phyloP scores from a whole-genome alignment of 257 asterid genomes.

The Solanum tacnaense region DNA sequence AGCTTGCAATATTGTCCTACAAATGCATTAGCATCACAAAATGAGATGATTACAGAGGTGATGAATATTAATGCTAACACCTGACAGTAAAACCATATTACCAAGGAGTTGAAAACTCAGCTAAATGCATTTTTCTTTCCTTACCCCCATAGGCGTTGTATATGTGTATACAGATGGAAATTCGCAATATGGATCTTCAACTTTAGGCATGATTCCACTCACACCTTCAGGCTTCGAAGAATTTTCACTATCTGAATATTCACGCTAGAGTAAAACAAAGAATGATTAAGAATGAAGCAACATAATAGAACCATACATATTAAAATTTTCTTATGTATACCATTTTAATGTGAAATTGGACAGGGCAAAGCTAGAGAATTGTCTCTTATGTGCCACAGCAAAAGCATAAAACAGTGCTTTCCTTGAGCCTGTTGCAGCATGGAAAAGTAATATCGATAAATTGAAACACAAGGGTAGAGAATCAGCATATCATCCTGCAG shows the following conservation, averaged over 20 bases:
- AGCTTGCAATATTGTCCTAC: conserved; percentile 63
- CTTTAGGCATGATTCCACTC: conserved; percentile 38
- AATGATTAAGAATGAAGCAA: background rate
- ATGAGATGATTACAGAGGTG: background rate
- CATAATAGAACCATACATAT: background rate
- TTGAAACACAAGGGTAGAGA: background rate
- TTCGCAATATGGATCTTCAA: conserved; percentile 35
- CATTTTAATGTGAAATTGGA: background rate
- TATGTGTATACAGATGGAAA: conserved; percentile 18
- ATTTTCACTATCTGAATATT: conserved; percentile 44
- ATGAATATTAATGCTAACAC: background rate
- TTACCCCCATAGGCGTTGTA: conserved; percentile 30
- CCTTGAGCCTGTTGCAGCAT: background rate
- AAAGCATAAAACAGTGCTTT: background rate
- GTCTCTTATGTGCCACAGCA: background rate
- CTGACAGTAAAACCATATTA: background rate
- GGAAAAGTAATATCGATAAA: background rate
- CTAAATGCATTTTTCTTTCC: background rate
- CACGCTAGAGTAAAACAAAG: conserved; percentile 20
- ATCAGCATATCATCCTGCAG: background rate
- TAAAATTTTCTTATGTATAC: background rate
- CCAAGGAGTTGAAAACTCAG: background rate
- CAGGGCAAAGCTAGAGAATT: background rate
- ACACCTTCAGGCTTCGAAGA: conserved; percentile 19
- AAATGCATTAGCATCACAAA: conserved; percentile 3